These are phyloP conservation scores for Cornus florida DNA, from an alignment of 148 eudicot species.

Conservation along the genomic window DNA sequence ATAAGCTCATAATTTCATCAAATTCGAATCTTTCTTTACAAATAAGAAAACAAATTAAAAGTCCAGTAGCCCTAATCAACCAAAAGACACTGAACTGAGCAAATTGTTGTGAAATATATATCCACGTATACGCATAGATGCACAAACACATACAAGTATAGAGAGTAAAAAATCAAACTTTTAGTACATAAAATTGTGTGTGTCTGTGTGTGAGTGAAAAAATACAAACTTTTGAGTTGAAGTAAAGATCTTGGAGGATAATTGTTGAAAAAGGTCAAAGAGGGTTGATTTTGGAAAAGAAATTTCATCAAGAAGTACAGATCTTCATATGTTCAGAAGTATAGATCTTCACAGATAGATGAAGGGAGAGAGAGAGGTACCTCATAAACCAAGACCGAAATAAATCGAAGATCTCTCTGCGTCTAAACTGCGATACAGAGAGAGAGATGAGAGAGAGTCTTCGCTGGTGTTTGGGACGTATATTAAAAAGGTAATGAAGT, in stretches of 20 bases:
- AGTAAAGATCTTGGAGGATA: background rate
- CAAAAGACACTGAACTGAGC: background rate
- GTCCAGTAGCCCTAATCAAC: background rate
- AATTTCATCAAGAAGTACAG: background rate
- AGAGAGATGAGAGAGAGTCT: background rate
- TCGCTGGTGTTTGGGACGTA: background rate
- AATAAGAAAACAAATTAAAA: background rate
- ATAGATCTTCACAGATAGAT: background rate
- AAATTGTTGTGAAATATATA: background rate
- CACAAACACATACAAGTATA: too few relatives aligned
- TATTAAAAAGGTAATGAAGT: background rate
- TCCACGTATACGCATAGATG: too few relatives aligned
- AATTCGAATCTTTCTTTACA: background rate
- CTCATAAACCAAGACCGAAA: conserved; percentile 46
- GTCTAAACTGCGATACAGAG: conserved; percentile 29
- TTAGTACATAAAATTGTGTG: too few relatives aligned
- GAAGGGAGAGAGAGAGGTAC: conserved; percentile 11
- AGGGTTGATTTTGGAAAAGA: background rate
- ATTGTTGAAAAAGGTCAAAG: background rate
- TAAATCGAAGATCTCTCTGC: conserved; percentile 17
- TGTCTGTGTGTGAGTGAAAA: too few relatives aligned
- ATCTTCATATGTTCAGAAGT: background rate
- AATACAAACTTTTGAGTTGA: too few relatives aligned
- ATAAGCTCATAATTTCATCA: background rate
- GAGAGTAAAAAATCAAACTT: too few relatives aligned